These are phyloP conservation scores for Gonapodya prolifera DNA, from an alignment of 192 early-diverging fungal species.

Conservation along the genomic window DNA sequence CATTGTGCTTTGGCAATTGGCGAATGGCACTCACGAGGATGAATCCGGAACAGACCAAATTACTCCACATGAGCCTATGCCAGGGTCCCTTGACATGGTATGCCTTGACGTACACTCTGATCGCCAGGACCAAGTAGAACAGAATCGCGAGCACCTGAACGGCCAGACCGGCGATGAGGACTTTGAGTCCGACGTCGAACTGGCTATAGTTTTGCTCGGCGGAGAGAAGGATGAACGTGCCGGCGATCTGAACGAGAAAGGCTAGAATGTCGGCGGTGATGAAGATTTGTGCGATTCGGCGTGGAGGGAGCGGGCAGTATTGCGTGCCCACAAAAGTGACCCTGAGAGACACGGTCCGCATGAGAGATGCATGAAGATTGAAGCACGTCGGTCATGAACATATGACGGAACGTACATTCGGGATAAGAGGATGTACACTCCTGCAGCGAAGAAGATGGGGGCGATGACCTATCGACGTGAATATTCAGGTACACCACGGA, in stretches of 20 bases:
- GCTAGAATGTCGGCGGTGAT: slow-evolving; percentile 12
- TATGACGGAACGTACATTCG: not conserved
- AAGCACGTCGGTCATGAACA: not conserved
- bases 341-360: not conserved
- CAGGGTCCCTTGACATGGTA: slow-evolving; percentile 3
- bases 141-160: slow-evolving; percentile 15
- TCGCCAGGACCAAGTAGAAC: slow-evolving; percentile 10
- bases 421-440: slow-evolving; percentile 13
- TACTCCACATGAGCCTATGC: not conserved
- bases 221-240: slow-evolving; percentile 13
- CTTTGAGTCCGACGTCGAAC: not conserved
- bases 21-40: not conserved
- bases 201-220: not conserved
- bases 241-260: slow-evolving; percentile 13
- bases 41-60: not conserved
- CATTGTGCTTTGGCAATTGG: not conserved
- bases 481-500: too few relatives aligned
- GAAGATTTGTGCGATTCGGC: slow-evolving; percentile 13
- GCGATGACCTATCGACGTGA: slow-evolving; percentile 8
- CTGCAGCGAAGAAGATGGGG: slow-evolving; percentile 17
- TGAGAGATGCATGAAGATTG: not conserved
- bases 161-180: slow-evolving; percentile 15
- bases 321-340: slow-evolving; percentile 2
- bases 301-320: slow-evolving; percentile 6
- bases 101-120: slow-evolving; percentile 8